phyloP scores from a whole-genome alignment of 106 monocot species.

The Dioscorea dumetorum region DNA sequence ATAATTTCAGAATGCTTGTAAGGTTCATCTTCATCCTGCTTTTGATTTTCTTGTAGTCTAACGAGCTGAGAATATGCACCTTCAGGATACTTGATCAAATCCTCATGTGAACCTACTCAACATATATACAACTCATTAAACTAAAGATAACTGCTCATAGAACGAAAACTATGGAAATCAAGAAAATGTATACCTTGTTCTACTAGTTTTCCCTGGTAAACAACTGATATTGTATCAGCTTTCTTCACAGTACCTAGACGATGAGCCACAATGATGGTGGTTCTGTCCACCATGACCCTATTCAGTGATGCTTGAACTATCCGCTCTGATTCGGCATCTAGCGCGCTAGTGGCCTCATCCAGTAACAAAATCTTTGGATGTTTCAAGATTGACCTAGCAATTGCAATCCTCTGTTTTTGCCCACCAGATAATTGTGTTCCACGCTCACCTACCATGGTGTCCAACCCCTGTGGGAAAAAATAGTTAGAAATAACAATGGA shows the following conservation, averaged over 20 bases:
- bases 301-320: constrained; percentile 72
- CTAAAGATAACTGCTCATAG: too few species aligned
- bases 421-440: constrained; percentile 61
- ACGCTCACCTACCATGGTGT: constrained; percentile 78
- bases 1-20: neutral
- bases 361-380: constrained; percentile 73
- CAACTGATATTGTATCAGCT: constrained; percentile 66
- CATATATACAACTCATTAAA: neutral
- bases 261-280: constrained; percentile 81
- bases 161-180: too few species aligned
- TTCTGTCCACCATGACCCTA: constrained; percentile 61
- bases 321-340: constrained; percentile 76
- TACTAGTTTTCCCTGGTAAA: constrained; percentile 54
- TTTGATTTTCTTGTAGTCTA: constrained; percentile 46
- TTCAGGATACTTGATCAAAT: constrained; percentile 45
- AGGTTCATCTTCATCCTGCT: constrained; percentile 8
- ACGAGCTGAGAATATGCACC: constrained; percentile 73
- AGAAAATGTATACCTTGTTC: constrained; percentile 43
- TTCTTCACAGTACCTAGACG: constrained; percentile 64
- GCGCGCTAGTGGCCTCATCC: constrained; percentile 82
- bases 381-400: constrained; percentile 74
- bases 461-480: constrained; percentile 39
- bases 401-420: constrained; percentile 84
- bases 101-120: constrained; percentile 44
- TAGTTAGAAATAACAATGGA: neutral